Conservation (phyloP, 169 alveolate species). For the Ichthyophthirius multifiliis region DNA sequence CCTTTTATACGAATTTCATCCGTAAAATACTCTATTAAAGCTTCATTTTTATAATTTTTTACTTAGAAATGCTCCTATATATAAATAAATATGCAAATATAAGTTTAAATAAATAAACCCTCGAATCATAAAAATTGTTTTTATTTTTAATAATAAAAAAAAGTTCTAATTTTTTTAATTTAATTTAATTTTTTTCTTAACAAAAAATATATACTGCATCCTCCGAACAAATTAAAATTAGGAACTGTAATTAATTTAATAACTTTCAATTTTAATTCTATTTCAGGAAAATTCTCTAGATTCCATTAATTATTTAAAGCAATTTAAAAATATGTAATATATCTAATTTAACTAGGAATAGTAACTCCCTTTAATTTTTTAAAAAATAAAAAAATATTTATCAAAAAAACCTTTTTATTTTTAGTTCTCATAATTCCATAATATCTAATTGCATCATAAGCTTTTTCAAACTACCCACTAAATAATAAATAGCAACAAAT, state of each 20-base stretch:
- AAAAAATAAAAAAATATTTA: background rate
- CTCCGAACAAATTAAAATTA: constrained; percentile 48
- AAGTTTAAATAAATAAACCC: background rate
- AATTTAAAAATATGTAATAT: constrained; percentile 68
- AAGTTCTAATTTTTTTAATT: background rate
- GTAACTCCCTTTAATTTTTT: constrained; percentile 67
- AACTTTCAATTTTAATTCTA: constrained; percentile 45
- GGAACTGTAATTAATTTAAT: constrained; percentile 67
- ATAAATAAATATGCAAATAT: background rate
- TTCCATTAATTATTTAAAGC: constrained; percentile 49
- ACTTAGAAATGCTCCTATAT: constrained; percentile 2
- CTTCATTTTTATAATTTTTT: constrained; percentile 23
- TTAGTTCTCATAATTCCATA: constrained; percentile 71
- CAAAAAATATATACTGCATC: constrained; percentile 22
- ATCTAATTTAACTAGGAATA: constrained; percentile 74
- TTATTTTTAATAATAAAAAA: background rate
- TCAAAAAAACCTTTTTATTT: constrained; percentile 39
- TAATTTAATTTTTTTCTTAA: background rate
- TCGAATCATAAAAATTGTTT: background rate
- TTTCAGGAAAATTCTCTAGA: constrained; percentile 41
- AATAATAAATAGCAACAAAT: constrained; percentile 78
- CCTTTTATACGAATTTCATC: constrained; percentile 23
- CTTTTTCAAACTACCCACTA: constrained; percentile 43
- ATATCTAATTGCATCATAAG: constrained; percentile 64
- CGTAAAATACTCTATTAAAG: constrained; percentile 26